These are phyloP conservation scores for Kalmusia sp. DNA, from an alignment of 2,329 filamentous ascomycete genomes.

Conservation along the genomic window DNA sequence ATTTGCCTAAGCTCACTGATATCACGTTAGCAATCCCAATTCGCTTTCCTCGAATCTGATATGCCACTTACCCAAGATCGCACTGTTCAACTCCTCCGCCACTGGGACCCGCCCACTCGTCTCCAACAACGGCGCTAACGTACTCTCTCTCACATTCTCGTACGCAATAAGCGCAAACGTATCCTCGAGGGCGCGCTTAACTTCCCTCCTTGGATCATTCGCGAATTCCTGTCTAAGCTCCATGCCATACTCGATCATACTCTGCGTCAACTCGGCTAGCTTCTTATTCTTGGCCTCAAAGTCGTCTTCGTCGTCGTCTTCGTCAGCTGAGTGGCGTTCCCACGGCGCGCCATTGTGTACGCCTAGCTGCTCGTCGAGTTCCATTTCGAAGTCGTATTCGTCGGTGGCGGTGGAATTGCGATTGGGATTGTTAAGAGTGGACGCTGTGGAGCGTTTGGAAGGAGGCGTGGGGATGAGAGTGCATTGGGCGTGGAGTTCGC, in stretches of 20 bases:
- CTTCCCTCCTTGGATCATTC: slow-evolving; percentile 71
- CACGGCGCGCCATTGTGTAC: slow-evolving; percentile 39
- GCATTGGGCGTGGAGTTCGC: slow-evolving; percentile 50
- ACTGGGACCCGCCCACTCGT: slow-evolving; percentile 76
- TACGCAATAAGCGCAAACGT: slow-evolving; percentile 92
- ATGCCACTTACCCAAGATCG: slow-evolving; percentile 77
- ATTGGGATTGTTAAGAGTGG: slow-evolving; percentile 35
- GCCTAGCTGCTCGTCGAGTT: slow-evolving; percentile 61
- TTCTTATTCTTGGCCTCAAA: slow-evolving; percentile 41
- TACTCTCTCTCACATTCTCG: slow-evolving; percentile 76
- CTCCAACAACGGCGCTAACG: slow-evolving; percentile 80
- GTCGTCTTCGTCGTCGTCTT: slow-evolving; percentile 43
- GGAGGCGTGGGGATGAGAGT: slow-evolving; percentile 30
- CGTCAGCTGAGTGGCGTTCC: no score
- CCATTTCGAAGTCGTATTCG: slow-evolving; percentile 64
- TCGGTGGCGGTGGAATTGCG: slow-evolving; percentile 49
- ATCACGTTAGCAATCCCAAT: slow-evolving; percentile 30
- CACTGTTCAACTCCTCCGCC: slow-evolving; percentile 92
- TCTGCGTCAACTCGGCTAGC: slow-evolving; percentile 62
- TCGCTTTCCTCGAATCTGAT: not conserved
- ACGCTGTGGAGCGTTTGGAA: slow-evolving; percentile 36
- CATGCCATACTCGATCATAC: slow-evolving; percentile 81
- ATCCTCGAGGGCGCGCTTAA: slow-evolving; percentile 77
- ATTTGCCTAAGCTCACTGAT: slow-evolving; percentile 87
- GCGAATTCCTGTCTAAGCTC: slow-evolving; percentile 79